Base-by-base conservation (phyloP, 805 yeast genomes). In the Lachancea nothofagi region DNA sequence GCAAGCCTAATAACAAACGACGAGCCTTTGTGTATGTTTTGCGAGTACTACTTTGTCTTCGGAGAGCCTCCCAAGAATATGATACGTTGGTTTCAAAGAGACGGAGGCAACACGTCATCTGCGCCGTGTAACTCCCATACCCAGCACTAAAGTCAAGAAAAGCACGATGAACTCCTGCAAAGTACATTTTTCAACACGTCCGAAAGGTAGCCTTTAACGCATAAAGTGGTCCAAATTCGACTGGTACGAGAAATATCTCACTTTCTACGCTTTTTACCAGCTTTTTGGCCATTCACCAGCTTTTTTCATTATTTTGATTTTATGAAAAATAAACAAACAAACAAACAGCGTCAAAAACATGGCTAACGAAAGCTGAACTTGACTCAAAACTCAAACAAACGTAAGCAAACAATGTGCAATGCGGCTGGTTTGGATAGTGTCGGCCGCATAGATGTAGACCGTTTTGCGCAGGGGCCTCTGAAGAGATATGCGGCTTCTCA, bases 11-110 rank as follows among this genome's bases (percentile, higher is more conserved):
- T 33, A 17, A 34, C 29, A 13, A 26, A 34, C 19, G 41, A 41
- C 13, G 25, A 40, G 30, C 38, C 40, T 23, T 15, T 67, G 44
- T 74, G 80, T 50, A 55, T 72, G 44, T 66, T 74, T 39, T 74
- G 80, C 54, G 77, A 74, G 46, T 74, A 73, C 51, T 75, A 72
- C 49, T 63, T 67, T 37, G 66, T 73, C 2, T 74, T 65, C 52
- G 78, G 79, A 1, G 57, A 55, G 32, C 70, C 72, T 36, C 79
- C 80, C 0, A 54, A 57, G 18, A 72, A 72, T 49, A 66, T 71
- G 67, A 70, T 74, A 43, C 70, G 67, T 49, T 70, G 75, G 72
- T 70, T 70, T 43, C 71, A 73, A 42, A 52, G 46, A 31, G 47
- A 43, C 27, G 50, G 47, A 41, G 61, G 59, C 10, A 20, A 22